Conservation (phyloP, 2,329 filamentous ascomycete genomes). For the Hypomyces rosellus region DNA sequence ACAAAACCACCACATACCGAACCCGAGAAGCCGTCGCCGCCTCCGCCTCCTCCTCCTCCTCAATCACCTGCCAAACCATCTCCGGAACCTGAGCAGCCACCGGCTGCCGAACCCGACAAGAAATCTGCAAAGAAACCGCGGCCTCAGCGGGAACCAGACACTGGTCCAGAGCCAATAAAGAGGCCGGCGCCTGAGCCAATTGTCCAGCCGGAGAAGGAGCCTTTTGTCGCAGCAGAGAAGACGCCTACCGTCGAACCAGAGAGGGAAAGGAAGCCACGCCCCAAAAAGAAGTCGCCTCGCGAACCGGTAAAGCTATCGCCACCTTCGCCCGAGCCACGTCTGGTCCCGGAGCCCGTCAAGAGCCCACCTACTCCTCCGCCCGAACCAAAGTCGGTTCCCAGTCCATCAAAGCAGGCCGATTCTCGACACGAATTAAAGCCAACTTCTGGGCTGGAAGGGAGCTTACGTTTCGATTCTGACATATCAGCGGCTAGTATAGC, state of each 20-base stretch:
- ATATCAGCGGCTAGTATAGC: background rate
- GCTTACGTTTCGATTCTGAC: background rate
- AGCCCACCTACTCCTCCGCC: background rate
- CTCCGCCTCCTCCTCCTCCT: background rate
- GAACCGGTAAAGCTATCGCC: constrained; percentile 4
- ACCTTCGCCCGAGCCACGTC: background rate
- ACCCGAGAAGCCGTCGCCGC: constrained; percentile 1
- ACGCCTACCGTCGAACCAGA: background rate
- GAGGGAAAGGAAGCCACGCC: background rate
- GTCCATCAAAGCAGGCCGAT: background rate
- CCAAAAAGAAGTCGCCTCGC: constrained; percentile 13
- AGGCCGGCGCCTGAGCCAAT: background rate
- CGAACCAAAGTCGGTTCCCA: background rate
- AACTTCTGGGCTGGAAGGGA: background rate
- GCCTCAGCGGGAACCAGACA: background rate
- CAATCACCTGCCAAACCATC: constrained; percentile 2
- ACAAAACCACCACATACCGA: background rate
- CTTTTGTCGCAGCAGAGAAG: background rate
- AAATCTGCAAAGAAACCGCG: background rate
- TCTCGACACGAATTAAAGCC: background rate
- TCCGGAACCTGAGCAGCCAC: constrained; percentile 1
- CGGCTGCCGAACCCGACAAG: background rate
- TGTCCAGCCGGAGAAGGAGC: no score
- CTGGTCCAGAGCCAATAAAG: constrained; percentile 1
- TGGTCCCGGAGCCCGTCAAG: background rate